These are phyloP conservation scores for Irpex rosettiformis DNA, from an alignment of 1,284 basidiomycete genomes.

Conservation along the genomic window DNA sequence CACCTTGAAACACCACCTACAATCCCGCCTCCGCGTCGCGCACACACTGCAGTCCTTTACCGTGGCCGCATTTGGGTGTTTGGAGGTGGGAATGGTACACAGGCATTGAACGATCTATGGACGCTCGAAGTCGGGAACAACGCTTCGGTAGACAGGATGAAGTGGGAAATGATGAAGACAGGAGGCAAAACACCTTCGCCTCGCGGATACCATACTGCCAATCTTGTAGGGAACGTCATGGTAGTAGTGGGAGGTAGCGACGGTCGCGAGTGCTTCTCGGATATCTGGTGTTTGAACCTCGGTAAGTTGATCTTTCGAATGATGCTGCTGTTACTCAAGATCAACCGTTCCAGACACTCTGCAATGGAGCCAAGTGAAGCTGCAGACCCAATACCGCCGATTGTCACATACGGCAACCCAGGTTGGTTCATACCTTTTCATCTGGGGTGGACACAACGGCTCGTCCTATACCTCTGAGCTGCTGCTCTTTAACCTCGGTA, in stretches of 20 bases:
- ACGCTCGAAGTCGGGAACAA: slow-evolving; percentile 59
- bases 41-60: slow-evolving; percentile 83
- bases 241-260: slow-evolving; percentile 81
- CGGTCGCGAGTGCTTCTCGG: slow-evolving; percentile 76
- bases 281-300: slow-evolving; percentile 85
- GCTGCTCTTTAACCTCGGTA: slow-evolving; percentile 84
- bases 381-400: slow-evolving; percentile 59
- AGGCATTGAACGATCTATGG: slow-evolving; percentile 90
- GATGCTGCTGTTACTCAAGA: slow-evolving; percentile 2
- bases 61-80: slow-evolving; percentile 80
- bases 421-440: slow-evolving; percentile 91
- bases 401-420: slow-evolving; percentile 87
- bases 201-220: slow-evolving; percentile 90
- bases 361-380: slow-evolving; percentile 65
- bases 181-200: slow-evolving; percentile 53
- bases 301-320: slow-evolving; percentile 42
- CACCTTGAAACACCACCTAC: background rate
- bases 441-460: slow-evolving; percentile 87
- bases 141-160: slow-evolving; percentile 43
- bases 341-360: slow-evolving; percentile 50
- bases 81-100: slow-evolving; percentile 88
- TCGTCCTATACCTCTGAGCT: slow-evolving; percentile 76
- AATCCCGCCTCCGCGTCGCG: slow-evolving; percentile 68
- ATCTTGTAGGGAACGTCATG: slow-evolving; percentile 82
- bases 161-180: slow-evolving; percentile 61